phyloP scores from a whole-genome alignment of 2,329 filamentous ascomycete species.

The Fusarium duplospermum region DNA sequence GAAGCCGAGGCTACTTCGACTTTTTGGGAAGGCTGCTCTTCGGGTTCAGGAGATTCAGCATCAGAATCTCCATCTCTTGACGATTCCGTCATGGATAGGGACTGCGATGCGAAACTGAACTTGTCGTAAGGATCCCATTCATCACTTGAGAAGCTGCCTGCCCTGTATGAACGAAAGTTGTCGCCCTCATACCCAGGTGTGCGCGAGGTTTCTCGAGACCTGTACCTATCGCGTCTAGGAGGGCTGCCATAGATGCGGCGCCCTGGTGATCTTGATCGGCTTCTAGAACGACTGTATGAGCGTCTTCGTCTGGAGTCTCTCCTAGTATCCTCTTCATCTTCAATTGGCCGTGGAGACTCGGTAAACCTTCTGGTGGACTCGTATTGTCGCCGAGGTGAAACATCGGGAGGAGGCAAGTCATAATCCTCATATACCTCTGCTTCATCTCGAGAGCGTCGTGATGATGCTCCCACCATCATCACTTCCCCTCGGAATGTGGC shows the following conservation, averaged over 20 bases:
- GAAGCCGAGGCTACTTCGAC: constrained; percentile 17
- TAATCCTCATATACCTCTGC: not conserved
- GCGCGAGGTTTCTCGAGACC: constrained; percentile 6
- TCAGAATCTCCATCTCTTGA: constrained; percentile 47
- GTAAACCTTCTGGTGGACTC: constrained; percentile 15
- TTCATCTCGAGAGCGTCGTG: constrained; percentile 10
- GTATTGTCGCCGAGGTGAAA: not conserved
- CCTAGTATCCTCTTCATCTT: constrained; percentile 7
- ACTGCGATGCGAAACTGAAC: constrained; percentile 41
- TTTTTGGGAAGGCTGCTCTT: constrained; percentile 33
- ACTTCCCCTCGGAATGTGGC: not conserved
- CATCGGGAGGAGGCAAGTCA: not conserved
- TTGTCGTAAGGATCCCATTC: constrained; percentile 47
- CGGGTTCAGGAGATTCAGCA: constrained; percentile 42
- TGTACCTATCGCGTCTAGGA: constrained; percentile 1
- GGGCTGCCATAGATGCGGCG: constrained; percentile 10
- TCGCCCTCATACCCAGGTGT: constrained; percentile 9
- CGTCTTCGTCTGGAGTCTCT: not conserved
- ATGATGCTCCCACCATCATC: not conserved
- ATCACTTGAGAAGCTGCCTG: constrained; percentile 34
- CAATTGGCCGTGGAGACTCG: constrained; percentile 33
- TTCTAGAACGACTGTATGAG: not conserved
- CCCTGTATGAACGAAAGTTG: constrained; percentile 7
- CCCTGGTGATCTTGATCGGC: constrained; percentile 18
- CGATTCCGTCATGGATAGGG: constrained; percentile 33